A percentile compares a stretch with the other conserved stretches of the same genome.
These are phyloP conservation scores for Nyctanthes arbortristis DNA, from an alignment of 257 asterid species.

Conservation along the genomic window DNA sequence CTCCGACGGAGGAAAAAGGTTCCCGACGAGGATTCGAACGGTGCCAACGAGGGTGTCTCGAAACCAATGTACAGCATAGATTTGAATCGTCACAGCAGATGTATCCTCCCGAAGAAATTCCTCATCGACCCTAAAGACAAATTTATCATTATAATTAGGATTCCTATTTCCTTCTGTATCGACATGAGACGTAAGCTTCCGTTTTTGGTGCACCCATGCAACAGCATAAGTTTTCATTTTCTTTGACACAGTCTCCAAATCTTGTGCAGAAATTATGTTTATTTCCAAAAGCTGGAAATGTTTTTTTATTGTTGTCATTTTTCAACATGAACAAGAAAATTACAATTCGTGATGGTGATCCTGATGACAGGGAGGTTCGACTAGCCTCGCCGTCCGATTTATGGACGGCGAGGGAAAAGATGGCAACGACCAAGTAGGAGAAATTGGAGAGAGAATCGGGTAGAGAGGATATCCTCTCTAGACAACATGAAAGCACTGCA, in stretches of 20 bases:
- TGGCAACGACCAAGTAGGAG: constrained; percentile 14
- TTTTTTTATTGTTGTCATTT: constrained; percentile 26
- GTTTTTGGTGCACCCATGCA: constrained; percentile 71
- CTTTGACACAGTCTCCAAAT: constrained; percentile 65
- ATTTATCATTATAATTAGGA: constrained; percentile 92
- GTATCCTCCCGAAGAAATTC: constrained; percentile 71
- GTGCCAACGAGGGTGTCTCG: constrained; percentile 65
- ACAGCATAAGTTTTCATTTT: constrained; percentile 81
- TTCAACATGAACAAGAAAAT: background rate
- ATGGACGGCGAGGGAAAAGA: constrained; percentile 57
- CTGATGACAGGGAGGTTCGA: background rate
- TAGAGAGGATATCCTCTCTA: constrained; percentile 31
- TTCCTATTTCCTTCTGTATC: constrained; percentile 60
- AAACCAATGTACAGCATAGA: constrained; percentile 57
- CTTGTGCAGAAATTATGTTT: constrained; percentile 85
- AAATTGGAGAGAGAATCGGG: constrained; percentile 9
- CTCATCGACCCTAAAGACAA: constrained; percentile 88
- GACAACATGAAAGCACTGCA: constrained; percentile 36
- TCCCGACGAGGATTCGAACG: constrained; percentile 81
- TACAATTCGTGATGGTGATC: background rate
- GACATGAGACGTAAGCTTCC: constrained; percentile 66
- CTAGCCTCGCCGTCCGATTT: constrained; percentile 46
- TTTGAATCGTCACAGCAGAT: constrained; percentile 75
- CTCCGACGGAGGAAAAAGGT: constrained; percentile 61
- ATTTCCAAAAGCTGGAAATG: constrained; percentile 80